Evolutionary conservation across 345 rosid species (phyloP).

Genomic region (Eucalyptus shirleyi): DNA sequence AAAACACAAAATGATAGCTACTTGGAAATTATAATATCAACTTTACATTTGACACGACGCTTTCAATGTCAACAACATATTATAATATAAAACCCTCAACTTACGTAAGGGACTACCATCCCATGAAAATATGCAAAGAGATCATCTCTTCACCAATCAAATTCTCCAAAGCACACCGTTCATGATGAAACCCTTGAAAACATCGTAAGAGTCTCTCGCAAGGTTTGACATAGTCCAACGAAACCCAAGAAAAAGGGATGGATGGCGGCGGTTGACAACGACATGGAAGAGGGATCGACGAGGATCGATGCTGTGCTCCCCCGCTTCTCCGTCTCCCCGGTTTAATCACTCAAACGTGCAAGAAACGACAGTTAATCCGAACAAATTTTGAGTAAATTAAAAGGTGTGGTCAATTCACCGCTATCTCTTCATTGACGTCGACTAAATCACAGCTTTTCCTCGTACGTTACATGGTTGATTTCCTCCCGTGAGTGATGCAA

Average conservation of each 20-base stretch:
- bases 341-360: not conserved
- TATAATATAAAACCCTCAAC: not conserved
- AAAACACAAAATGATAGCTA: not conserved
- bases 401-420: not conserved
- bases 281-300: not conserved
- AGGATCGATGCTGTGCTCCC: not conserved
- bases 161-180: not conserved
- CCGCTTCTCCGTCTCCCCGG: not conserved
- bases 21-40: too few relatives aligned
- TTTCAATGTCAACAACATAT: not conserved
- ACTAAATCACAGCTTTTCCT: not conserved
- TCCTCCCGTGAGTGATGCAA: not conserved
- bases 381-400: not conserved
- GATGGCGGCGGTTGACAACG: too few relatives aligned
- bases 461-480: not conserved
- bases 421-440: not conserved
- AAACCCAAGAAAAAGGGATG: too few relatives aligned
- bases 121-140: not conserved
- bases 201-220: not conserved
- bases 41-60: not conserved
- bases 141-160: not conserved
- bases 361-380: not conserved
- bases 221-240: not conserved
- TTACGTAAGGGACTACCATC: not conserved
- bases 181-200: not conserved